Percentiles rank a stretch among this genome's conserved stretches.
Conservation (phyloP, 1,284 basidiomycete genomes). For the Leccinum fuscescens region DNA sequence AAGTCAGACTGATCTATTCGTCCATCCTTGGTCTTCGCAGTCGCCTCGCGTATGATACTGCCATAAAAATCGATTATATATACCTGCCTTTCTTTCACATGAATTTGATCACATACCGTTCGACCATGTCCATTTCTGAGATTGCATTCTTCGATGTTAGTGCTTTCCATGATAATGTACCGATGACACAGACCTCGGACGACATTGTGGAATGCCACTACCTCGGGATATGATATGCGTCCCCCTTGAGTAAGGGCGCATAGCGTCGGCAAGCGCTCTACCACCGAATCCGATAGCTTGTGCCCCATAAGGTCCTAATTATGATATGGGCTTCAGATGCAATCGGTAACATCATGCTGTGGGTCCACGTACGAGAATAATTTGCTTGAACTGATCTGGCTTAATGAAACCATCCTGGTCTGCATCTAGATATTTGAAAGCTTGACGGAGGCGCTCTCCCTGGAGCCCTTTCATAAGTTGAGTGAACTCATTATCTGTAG, state of each 20-base stretch:
- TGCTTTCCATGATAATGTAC: constrained; percentile 7
- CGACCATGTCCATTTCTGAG: constrained; percentile 92
- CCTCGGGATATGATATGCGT: constrained; percentile 92
- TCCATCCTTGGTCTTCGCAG: constrained; percentile 87
- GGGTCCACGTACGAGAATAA: constrained; percentile 69
- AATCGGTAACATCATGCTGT: not conserved
- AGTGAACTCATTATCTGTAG: constrained; percentile 87
- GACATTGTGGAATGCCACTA: constrained; percentile 94
- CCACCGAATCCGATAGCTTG: constrained; percentile 89
- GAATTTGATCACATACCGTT: constrained; percentile 53
- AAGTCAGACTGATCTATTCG: constrained; percentile 86
- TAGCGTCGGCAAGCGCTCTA: constrained; percentile 85
- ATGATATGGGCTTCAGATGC: constrained; percentile 3
- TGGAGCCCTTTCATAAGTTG: constrained; percentile 96
- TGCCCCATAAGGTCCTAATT: constrained; percentile 88
- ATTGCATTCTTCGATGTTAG: constrained; percentile 11
- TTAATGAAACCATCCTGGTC: constrained; percentile 90
- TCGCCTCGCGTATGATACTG: constrained; percentile 83
- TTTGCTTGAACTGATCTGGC: constrained; percentile 90
- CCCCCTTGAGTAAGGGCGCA: constrained; percentile 85
- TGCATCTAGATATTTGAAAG: constrained; percentile 86
- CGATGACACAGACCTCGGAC: constrained; percentile 58
- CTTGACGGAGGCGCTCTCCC: constrained; percentile 91
- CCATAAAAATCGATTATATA: constrained; percentile 6
- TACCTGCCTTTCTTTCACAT: not conserved